These are phyloP conservation scores for Penicillium sp. DNA, from an alignment of 2,329 filamentous ascomycete species.

Conservation along the genomic window DNA sequence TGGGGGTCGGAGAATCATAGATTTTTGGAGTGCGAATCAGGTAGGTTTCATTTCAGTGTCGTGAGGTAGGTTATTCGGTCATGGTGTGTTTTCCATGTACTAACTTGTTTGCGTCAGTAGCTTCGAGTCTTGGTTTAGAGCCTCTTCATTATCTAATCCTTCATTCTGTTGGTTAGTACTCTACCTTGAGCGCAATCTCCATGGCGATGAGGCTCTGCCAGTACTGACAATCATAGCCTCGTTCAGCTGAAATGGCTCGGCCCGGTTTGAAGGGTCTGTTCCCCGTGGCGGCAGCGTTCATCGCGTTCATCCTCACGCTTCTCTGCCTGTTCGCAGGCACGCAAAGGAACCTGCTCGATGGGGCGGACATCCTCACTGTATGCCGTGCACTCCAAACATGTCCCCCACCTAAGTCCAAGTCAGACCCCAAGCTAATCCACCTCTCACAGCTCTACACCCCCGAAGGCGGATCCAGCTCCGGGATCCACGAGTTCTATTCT, in stretches of 20 bases:
- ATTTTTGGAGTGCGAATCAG: background rate
- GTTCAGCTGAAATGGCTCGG: background rate
- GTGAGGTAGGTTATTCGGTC: background rate
- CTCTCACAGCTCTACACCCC: conserved; percentile 36
- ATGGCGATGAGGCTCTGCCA: background rate
- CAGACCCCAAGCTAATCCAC: background rate
- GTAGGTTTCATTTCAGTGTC: background rate
- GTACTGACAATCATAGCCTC: background rate
- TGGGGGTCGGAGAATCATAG: background rate
- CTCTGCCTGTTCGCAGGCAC: conserved; percentile 63
- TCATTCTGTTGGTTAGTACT: background rate
- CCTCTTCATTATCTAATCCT: background rate
- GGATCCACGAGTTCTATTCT: conserved; percentile 62
- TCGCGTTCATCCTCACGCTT: conserved; percentile 59
- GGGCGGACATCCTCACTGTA: conserved; percentile 59
- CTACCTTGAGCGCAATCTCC: background rate
- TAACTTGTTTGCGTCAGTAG: background rate
- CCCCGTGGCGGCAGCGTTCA: conserved; percentile 53
- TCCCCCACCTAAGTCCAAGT: background rate
- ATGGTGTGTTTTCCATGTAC: background rate
- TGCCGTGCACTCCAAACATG: conserved; percentile 11
- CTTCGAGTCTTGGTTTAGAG: background rate
- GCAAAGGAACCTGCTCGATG: conserved; percentile 56
- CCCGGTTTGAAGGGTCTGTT: conserved; percentile 35
- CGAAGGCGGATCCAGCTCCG: conserved; percentile 47